Evolutionary conservation across 2,329 filamentous ascomycete species (phyloP), one percentile per base, ranked within the genome.

Genomic region (Hirsutella minnesotensis): DNA sequence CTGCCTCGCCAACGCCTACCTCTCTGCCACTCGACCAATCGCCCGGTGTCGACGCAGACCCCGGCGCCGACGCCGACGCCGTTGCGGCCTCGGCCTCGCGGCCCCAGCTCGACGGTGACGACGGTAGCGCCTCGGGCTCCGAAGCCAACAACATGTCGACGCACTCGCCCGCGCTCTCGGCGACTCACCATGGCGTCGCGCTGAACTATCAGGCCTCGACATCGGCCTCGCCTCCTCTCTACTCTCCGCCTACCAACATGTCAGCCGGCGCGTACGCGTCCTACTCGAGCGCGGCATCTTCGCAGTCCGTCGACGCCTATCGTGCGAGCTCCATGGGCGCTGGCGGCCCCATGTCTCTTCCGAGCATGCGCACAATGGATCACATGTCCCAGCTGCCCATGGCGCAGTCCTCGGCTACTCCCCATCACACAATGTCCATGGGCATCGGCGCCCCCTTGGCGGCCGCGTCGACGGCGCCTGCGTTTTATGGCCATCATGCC

Each of bases 401-500:
- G 51, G 53, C 40, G 44, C 50, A 45, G 45, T 51, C 42, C 44
- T 55, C 51, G 30, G 54, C 49, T 40, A 52, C 53, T 46, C 57
- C 59, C 46, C 59, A 61, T 44, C 50, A 29, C 9, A 24, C 51
- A 45, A 62, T 67, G 59, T 56, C 59, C 34, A 56, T 53, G 59
- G 59, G 47, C 48, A 63, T 54, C 54, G 62, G 42, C 54, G 52
- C 56, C 45, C 50, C 56, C 10, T 49, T 60, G 48, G 49, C 56
- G 12, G 45, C 58, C 24, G 49, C 51, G 15, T 46, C 57, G 21
- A 49, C 49, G 16, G 50, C 60, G 27, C 56, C 72, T 56, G 53
- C 61, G 18, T 75, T 68, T 53, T 73, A 73, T 47, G 50, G 56
- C 47, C 65, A 53, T 51, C 66, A 48, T 47, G 56, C 48, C 50